Conservation (phyloP, 306 rosid genomes). For the Sophora flavescens region DNA sequence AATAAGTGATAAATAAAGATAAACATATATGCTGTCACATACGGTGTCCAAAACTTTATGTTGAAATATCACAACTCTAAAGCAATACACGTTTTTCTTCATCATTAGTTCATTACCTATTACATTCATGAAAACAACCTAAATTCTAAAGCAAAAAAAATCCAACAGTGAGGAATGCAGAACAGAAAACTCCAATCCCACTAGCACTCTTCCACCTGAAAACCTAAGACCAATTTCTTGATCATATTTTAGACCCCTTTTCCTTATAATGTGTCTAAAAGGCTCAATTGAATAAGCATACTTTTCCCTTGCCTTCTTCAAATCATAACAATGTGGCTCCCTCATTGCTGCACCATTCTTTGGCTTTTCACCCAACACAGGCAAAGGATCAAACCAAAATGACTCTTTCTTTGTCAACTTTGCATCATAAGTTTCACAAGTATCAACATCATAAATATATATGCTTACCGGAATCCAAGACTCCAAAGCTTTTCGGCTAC, state of each 20-base stretch:
- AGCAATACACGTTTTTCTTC: background rate
- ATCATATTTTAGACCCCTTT: conserved; percentile 52
- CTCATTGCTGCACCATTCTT: background rate
- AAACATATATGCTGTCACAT: no score
- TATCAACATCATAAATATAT: conserved; percentile 59
- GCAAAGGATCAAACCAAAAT: conserved; percentile 62
- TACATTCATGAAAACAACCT: background rate
- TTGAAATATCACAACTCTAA: no score
- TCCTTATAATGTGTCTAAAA: conserved; percentile 48
- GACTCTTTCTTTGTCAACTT: conserved; percentile 62
- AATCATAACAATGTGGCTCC: conserved; percentile 46
- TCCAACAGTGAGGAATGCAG: conserved; percentile 45
- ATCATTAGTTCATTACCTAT: background rate
- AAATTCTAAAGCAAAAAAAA: conserved; percentile 10
- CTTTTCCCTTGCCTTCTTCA: conserved; percentile 49
- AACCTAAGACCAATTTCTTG: conserved; percentile 64
- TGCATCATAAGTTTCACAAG: conserved; percentile 52
- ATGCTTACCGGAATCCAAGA: conserved; percentile 58
- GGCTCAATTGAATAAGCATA: conserved; percentile 65
- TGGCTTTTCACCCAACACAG: conserved; percentile 52
- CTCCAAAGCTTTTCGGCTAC: conserved; percentile 46
- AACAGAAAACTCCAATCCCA: conserved; percentile 56
- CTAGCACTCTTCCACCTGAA: conserved; percentile 29
- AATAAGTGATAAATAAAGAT: no score
- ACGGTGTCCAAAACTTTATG: no score